phyloP scores from a whole-genome alignment of 164 flowering plant species.

The Houttuynia cordata region DNA sequence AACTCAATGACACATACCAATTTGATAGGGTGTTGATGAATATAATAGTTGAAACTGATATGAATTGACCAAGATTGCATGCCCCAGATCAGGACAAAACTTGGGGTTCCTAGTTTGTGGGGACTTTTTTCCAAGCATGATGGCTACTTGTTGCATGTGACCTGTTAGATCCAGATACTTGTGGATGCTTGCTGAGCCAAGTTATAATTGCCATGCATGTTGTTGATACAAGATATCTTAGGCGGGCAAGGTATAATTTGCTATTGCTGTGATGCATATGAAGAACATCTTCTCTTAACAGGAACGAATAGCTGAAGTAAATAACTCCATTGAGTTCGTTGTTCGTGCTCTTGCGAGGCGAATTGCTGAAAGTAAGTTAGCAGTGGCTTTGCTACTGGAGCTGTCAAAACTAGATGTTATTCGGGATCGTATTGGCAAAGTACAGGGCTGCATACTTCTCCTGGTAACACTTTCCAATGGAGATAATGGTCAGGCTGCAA shows the following conservation, averaged over 20 bases:
- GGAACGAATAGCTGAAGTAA: conserved; percentile 42
- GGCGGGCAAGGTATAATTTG: background rate
- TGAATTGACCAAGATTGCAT: no score
- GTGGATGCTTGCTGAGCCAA: no score
- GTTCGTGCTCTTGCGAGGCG: conserved; percentile 52
- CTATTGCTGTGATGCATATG: background rate
- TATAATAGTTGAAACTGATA: no score
- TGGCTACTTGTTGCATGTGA: no score
- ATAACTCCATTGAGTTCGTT: conserved; percentile 33
- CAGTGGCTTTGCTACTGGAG: conserved; percentile 50
- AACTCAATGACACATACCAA: no score
- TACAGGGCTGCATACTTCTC: conserved; percentile 54
- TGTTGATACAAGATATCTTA: background rate
- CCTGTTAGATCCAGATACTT: no score
- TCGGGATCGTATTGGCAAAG: conserved; percentile 38
- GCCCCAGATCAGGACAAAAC: no score
- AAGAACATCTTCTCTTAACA: conserved; percentile 13
- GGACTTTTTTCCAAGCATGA: no score
- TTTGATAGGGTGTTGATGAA: no score
- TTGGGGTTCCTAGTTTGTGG: no score
- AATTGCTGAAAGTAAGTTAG: conserved; percentile 40
- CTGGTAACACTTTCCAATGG: conserved; percentile 44
- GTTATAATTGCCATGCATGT: background rate
- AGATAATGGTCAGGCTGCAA: conserved; percentile 40
- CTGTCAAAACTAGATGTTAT: conserved; percentile 29